Evolutionary conservation across 2,329 filamentous ascomycete species (phyloP).

Genomic region (Fusarium floridanum): DNA sequence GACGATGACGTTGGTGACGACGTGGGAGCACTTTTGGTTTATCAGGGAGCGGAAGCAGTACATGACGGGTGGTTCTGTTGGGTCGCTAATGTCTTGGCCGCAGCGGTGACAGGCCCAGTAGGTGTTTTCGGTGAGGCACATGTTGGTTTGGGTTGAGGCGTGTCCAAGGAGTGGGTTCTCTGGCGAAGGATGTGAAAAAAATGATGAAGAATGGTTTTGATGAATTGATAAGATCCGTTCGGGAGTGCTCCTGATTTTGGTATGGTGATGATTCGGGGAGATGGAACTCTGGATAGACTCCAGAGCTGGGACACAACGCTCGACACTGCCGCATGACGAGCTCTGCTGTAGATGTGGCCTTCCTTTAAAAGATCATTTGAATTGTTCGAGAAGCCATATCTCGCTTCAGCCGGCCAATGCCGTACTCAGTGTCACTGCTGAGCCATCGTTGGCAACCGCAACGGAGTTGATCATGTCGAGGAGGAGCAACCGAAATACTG

Average conservation of each 20-base stretch:
- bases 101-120: neutral
- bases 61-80: neutral
- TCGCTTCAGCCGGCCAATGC: neutral
- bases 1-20: neutral
- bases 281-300: neutral
- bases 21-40: neutral
- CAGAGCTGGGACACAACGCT: neutral
- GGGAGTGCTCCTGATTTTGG: neutral
- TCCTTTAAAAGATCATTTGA: neutral
- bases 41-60: neutral
- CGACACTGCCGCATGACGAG: neutral
- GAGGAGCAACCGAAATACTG: neutral
- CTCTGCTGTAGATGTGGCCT: neutral
- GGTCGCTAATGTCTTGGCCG: neutral
- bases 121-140: neutral
- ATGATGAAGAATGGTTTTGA: neutral
- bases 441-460: neutral
- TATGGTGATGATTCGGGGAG: neutral
- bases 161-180: neutral
- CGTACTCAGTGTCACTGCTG: neutral
- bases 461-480: neutral
- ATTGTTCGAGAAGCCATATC: neutral
- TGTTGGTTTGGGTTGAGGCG: neutral
- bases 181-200: neutral
- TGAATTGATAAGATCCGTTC: neutral